phyloP scores from a whole-genome alignment of 1,284 basidiomycete genomes.

The Microbotryum lychnidis-dioicae region DNA sequence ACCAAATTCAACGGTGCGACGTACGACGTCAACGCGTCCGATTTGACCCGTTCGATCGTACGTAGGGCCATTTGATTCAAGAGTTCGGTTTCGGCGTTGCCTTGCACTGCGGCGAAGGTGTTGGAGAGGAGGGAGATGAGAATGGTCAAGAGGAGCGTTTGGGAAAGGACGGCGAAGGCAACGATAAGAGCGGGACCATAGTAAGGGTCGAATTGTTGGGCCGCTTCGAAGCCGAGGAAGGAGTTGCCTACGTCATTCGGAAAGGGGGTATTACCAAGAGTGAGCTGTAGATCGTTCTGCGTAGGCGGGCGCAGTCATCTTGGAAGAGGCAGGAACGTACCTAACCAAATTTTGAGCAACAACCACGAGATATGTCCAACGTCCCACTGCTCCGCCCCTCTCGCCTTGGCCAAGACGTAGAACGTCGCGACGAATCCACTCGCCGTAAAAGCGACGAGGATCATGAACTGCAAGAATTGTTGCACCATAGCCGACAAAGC shows the following conservation, averaged over 20 bases:
- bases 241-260: not conserved
- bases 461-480: slow-evolving; percentile 25
- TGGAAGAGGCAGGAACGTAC: not conserved
- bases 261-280: too few relatives aligned
- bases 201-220: slow-evolving; percentile 23
- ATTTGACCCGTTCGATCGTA: slow-evolving; percentile 35
- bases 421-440: slow-evolving; percentile 33
- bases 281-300: too few relatives aligned
- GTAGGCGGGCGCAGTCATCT: too few relatives aligned
- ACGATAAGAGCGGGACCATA: slow-evolving; percentile 29
- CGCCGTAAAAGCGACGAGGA: slow-evolving; percentile 27
- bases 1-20: slow-evolving; percentile 28
- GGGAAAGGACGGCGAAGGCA: slow-evolving; percentile 20
- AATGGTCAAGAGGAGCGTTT: slow-evolving; percentile 29
- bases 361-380: slow-evolving; percentile 30
- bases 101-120: slow-evolving; percentile 30
- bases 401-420: slow-evolving; percentile 16
- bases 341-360: slow-evolving; percentile 26
- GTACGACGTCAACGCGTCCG: slow-evolving; percentile 31
- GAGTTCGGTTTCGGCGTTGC: slow-evolving; percentile 28
- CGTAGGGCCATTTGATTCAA: slow-evolving; percentile 31
- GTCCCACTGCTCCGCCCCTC: slow-evolving; percentile 8
- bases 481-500: slow-evolving; percentile 28
- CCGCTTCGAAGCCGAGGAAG: slow-evolving; percentile 29
- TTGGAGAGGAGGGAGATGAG: slow-evolving; percentile 34